Evolutionary conservation across 768 basidiomycete genomes (phyloP), one percentile per base, ranked within the genome.

Genomic region (Boletus vinaceobasis): DNA sequence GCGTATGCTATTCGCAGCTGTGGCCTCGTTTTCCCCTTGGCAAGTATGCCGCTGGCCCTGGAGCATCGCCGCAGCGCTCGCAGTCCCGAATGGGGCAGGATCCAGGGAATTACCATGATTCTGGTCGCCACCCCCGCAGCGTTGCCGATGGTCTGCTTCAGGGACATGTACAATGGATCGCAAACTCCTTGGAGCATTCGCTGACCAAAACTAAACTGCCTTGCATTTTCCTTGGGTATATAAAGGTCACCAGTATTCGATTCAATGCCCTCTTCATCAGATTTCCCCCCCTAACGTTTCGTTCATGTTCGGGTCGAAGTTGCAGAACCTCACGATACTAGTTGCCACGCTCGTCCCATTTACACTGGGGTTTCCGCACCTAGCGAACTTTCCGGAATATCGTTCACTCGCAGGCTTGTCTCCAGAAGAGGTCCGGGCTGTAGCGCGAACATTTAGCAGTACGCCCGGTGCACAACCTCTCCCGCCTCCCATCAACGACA

Each of bases 381-480:
- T 66, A 11, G 46, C 21, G 29, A 38, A 54, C 40, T 66, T 65
- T 19, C 62, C 58, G 0, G 55, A 57, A 27, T 26, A 67, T 42
- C 65, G 59, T 48, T 67, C 65, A 1, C 60, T 65, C n/a, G 55
- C 50, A 0, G 65, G 65, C 7, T 32, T 65, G 29, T 61, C 65
- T 37, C 32, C 26, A 3, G 33, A 59, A n/a, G 51, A 65, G 19
- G 39, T 67, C 13, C 55, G 45, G 6, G 57, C 44, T 13, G 57
- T 65, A 27, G 54, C 40, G 1, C 54, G 37, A 32, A 49, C 48
- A 0, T 66, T 67, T 40, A 19, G 39, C 17, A 60, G 43, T n/a
- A 66, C 60, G 0, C 65, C 65, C 5, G 63, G 65, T 19, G 48
- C 65, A 48, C 65, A 65, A 27, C 60, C 60, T 33, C 48, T 62